phyloP scores from a whole-genome alignment of 2,329 filamentous ascomycete species.

The Westerdykella ornata region DNA sequence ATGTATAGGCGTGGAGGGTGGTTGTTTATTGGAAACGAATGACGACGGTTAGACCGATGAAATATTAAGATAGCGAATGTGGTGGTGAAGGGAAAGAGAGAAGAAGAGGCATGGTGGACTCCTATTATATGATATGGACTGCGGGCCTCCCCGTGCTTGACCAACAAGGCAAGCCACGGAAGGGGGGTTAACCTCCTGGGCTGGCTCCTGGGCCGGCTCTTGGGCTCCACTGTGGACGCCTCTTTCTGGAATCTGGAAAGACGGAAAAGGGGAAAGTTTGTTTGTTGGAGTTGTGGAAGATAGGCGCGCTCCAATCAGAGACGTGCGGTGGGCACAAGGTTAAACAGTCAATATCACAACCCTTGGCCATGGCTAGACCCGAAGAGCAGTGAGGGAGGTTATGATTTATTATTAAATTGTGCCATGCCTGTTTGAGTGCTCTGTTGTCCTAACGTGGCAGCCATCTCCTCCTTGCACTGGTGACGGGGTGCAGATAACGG shows the following conservation, averaged over 20 bases:
- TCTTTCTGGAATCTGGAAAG: slow-evolving; percentile 13
- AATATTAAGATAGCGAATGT: slow-evolving; percentile 34
- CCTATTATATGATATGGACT: slow-evolving; percentile 27
- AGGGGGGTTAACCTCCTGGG: slow-evolving; percentile 8
- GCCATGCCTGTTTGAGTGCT: too few species aligned
- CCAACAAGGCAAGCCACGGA: slow-evolving; percentile 29
- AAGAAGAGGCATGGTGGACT: neutral
- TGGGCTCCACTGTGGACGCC: slow-evolving; percentile 18
- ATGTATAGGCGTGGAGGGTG: slow-evolving; percentile 16
- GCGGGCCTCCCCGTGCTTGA: slow-evolving; percentile 18
- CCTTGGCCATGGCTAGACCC: too few species aligned
- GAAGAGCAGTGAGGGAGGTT: too few species aligned
- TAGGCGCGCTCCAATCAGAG: too few species aligned
- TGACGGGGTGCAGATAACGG: too few species aligned
- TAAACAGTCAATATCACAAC: slow-evolving; percentile 20
- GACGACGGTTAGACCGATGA: slow-evolving; percentile 37
- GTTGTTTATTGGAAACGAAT: slow-evolving; percentile 38
- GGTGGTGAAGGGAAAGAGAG: slow-evolving; percentile 28
- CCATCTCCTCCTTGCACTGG: too few species aligned
- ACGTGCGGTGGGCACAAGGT: slow-evolving; percentile 21
- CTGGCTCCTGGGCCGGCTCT: slow-evolving; percentile 14
- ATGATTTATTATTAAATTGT: too few species aligned
- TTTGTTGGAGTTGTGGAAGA: too few species aligned
- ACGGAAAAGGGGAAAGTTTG: slow-evolving; percentile 26
- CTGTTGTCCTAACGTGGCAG: too few species aligned